Conservation (phyloP, 78 protist species). For the Dictyostelium purpureum region DNA sequence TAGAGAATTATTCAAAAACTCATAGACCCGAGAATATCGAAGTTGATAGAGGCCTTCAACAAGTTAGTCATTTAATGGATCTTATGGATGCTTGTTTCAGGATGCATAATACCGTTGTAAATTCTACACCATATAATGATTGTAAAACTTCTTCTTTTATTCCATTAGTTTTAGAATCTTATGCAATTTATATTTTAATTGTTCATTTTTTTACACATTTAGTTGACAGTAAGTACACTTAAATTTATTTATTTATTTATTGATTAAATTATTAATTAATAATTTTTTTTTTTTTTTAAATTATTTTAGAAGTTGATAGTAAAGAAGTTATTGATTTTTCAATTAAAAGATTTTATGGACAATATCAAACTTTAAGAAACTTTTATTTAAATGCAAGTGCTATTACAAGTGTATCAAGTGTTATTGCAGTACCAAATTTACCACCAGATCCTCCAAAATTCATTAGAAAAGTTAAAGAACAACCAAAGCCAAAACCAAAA, state of each 20-base stretch:
- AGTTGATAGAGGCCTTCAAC: conserved; percentile 37
- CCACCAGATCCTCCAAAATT: conserved; percentile 85
- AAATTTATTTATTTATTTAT: background rate
- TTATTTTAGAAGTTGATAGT: conserved; percentile 44
- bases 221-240: conserved; percentile 74
- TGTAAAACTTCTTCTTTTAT: conserved; percentile 75
- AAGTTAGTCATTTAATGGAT: conserved; percentile 72
- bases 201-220: conserved; percentile 63
- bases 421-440: conserved; percentile 79
- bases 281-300: background rate
- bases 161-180: conserved; percentile 78
- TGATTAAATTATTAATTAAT: background rate
- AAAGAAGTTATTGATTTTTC: conserved; percentile 74
- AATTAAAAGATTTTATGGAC: conserved; percentile 73
- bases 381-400: conserved; percentile 75
- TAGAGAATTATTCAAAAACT: conserved; percentile 46
- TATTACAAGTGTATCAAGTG: conserved; percentile 54
- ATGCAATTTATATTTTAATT: conserved; percentile 74
- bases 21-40: conserved; percentile 40
- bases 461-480: conserved; percentile 23
- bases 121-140: conserved; percentile 61
- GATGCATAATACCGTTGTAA: conserved; percentile 55
- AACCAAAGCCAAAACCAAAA: conserved; percentile 47
- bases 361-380: conserved; percentile 75
- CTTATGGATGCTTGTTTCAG: conserved; percentile 59